Evolutionary conservation across 352 stramenopile genomes (phyloP), one percentile per base, ranked within the genome.

Genomic region (Phytophthora rubi): DNA sequence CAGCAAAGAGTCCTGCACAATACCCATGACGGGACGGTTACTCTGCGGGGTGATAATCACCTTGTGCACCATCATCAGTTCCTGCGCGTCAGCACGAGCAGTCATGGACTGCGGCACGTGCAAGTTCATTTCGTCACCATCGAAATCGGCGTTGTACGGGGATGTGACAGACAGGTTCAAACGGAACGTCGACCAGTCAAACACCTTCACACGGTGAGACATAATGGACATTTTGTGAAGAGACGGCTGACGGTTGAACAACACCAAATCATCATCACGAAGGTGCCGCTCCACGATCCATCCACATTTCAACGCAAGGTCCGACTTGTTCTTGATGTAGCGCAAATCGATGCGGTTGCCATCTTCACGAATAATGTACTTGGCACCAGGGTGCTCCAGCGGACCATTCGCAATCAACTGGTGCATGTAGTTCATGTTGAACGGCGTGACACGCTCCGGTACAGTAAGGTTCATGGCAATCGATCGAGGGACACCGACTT

Each of bases 151-250:
- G 79, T 99, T 99, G 85, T 99, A 99, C 32, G 98, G 98, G 21
- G 97, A 97, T 5, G 98, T 99, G 16, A 97, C 90, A 47, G 92
- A 99, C 58, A 99, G 82, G 76, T 99, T 99, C 51, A 99, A 82
- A 74, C 98, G 95, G 84, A 99, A 99, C 21, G 98, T 99, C 49
- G 94, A 99, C 95, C 97, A 99, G 85, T 99, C 97, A 62, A 99
- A 94, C 45, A 99, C 97, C 77, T 99, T 99, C 23, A 98, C 98
- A 37, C 95, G 90, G 77, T 99, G 98, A 26, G 97, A 97, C 98
- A 99, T 99, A 80, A 99, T 99, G 51, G 90, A 98, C 98, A 99
- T 99, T 78, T 99, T 99, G 85, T 99, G 98, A 51, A 99, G 90
- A 71, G 92, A 98, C 12, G 98, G 98, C 83, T 99, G 98, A 62